Percentiles rank a stretch among this genome's conserved stretches.
These are phyloP conservation scores for Elaeis oleifera DNA, from an alignment of 202 grass and related monocot species.

Conservation along the genomic window DNA sequence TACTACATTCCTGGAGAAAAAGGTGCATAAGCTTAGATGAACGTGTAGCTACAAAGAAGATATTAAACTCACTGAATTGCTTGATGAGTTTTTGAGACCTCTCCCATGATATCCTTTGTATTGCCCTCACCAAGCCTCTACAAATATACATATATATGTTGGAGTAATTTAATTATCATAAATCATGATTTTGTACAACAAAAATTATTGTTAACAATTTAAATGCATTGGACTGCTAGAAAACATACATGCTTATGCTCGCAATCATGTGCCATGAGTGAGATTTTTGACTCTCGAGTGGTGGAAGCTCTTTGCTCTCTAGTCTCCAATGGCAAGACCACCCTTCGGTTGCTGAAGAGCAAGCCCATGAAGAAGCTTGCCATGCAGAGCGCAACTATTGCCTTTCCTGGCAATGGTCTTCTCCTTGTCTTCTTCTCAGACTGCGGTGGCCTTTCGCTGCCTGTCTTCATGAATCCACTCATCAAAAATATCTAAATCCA, in stretches of 20 bases:
- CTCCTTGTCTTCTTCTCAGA: conserved; percentile 61
- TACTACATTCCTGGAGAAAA: no score
- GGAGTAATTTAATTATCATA: background rate
- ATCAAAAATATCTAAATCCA: background rate
- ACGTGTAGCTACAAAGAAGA: no score
- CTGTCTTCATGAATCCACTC: conserved; percentile 29
- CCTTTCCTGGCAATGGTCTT: conserved; percentile 44
- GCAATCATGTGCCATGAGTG: conserved; percentile 30
- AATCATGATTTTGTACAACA: no score
- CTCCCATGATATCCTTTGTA: conserved; percentile 43
- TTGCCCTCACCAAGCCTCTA: conserved; percentile 48
- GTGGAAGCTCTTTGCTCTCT: conserved; percentile 11
- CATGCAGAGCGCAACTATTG: conserved; percentile 38
- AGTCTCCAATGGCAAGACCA: conserved; percentile 22
- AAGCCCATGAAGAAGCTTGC: conserved; percentile 57
- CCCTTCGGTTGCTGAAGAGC: conserved; percentile 41
- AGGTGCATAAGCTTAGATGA: no score
- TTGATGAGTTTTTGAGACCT: conserved; percentile 68
- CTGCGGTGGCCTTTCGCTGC: conserved; percentile 52
- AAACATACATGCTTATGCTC: conserved; percentile 43
- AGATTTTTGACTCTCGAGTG: conserved; percentile 17
- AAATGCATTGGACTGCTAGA: background rate
- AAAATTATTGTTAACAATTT: no score
- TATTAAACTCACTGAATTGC: conserved; percentile 50
- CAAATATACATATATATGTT: background rate